Percentiles rank a stretch among this genome's conserved stretches.
Conservation (phyloP, 257 asterid genomes). For the Nicotiana undulata region DNA sequence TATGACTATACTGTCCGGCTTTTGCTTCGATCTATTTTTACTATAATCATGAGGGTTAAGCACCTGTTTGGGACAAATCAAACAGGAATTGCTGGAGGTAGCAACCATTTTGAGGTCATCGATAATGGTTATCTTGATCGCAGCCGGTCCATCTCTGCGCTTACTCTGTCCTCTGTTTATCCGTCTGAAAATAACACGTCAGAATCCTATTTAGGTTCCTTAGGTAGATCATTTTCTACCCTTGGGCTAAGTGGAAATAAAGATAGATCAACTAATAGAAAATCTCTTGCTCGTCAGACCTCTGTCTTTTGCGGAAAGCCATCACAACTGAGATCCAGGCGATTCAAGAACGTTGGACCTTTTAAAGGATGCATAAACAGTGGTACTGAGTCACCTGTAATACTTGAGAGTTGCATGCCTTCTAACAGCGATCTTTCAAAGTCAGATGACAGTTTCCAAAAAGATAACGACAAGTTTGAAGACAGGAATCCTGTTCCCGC, state of each 20-base stretch:
- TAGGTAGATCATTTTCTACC: slow-evolving; percentile 73
- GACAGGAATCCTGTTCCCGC: slow-evolving; percentile 10
- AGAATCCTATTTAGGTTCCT: slow-evolving; percentile 24
- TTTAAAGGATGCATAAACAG: slow-evolving; percentile 57
- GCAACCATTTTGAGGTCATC: slow-evolving; percentile 11
- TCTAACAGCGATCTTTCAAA: slow-evolving; percentile 35
- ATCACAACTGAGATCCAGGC: slow-evolving; percentile 21
- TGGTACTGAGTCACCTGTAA: slow-evolving; percentile 45
- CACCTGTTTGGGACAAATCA: slow-evolving; percentile 29
- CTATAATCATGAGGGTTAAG: slow-evolving; percentile 54
- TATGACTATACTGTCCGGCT: slow-evolving; percentile 62
- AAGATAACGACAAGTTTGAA: slow-evolving; percentile 10
- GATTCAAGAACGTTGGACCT: slow-evolving; percentile 40
- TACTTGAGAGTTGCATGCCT: slow-evolving; percentile 28
- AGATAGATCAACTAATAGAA: slow-evolving; percentile 34
- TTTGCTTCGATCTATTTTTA: slow-evolving; percentile 56
- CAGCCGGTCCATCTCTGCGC: slow-evolving; percentile 41
- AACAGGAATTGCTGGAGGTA: slow-evolving; percentile 22
- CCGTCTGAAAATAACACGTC: slow-evolving; percentile 32
- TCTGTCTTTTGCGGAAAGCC: slow-evolving; percentile 33
- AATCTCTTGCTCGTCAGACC: slow-evolving; percentile 30
- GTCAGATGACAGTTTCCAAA: slow-evolving; percentile 18
- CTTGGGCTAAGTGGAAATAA: slow-evolving; percentile 43
- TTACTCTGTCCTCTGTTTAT: slow-evolving; percentile 32
- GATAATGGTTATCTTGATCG: slow-evolving; percentile 33